Conservation (phyloP, 371 early-diverging fungal genomes). For the Syncephalis plumigaleata region DNA sequence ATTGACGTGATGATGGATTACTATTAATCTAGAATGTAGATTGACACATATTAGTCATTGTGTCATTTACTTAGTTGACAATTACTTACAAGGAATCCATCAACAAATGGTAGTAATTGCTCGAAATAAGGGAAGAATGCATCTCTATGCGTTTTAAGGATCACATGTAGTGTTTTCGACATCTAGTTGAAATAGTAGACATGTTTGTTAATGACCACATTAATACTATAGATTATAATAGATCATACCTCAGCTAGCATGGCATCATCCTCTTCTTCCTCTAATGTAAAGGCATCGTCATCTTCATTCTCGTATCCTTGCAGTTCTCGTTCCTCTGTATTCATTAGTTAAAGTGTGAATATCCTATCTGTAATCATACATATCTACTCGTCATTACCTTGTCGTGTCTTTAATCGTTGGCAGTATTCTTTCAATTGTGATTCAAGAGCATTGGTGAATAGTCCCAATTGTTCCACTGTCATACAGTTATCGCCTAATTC, state of each 20-base stretch:
- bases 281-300: constrained; percentile 61
- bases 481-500: constrained; percentile 46
- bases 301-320: constrained; percentile 76
- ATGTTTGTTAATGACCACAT: no score
- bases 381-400: constrained; percentile 12
- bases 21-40: constrained; percentile 38
- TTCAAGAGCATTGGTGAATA: constrained; percentile 42
- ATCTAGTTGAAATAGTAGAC: constrained; percentile 10
- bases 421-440: constrained; percentile 51
- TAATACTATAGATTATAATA: no score
- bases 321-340: no score
- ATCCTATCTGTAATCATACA: no score
- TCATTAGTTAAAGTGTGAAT: no score
- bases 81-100: neutral
- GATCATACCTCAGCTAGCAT: constrained; percentile 37
- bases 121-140: constrained; percentile 65
- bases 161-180: constrained; percentile 49
- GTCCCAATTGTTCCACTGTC: constrained; percentile 34
- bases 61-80: no score
- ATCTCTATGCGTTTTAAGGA: constrained; percentile 52
- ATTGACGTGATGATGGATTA: constrained; percentile 62
- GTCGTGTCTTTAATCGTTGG: constrained; percentile 46
- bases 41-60: no score
- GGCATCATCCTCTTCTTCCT: constrained; percentile 66
- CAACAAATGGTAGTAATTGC: constrained; percentile 43